Evolutionary conservation across 768 basidiomycete species (phyloP).

Genomic region (Boletus barrowsii): DNA sequence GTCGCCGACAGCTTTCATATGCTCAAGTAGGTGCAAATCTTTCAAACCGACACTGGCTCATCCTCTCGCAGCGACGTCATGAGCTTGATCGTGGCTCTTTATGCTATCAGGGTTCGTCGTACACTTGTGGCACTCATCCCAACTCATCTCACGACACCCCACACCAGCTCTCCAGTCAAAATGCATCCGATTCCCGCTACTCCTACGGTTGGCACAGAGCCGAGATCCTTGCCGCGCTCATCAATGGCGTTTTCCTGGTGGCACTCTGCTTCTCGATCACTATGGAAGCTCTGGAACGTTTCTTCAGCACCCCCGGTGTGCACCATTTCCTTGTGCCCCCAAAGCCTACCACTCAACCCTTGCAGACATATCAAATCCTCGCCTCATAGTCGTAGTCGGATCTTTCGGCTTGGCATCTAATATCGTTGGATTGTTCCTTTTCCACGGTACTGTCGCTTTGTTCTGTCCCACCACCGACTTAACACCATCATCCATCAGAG

Average conservation of each 20-base stretch:
- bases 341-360: constrained; percentile 2
- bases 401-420: constrained; percentile 87
- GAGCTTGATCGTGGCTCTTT: constrained; percentile 92
- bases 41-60: constrained; percentile 7
- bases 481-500: constrained; percentile 37
- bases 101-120: constrained; percentile 74
- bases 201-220: constrained; percentile 99
- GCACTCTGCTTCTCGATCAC: constrained; percentile 96
- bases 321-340: constrained; percentile 4
- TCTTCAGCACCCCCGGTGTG: constrained; percentile 79
- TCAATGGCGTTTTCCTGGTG: constrained; percentile 96
- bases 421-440: constrained; percentile 88
- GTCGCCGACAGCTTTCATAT: constrained; percentile 98
- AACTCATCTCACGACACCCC: constrained; percentile 1
- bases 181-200: constrained; percentile 66
- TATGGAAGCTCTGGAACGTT: constrained; percentile 87
- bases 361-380: constrained; percentile 85
- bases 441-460: constrained; percentile 67
- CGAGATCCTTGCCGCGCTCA: constrained; percentile 89
- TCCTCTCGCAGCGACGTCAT: constrained; percentile 77
- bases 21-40: constrained; percentile 72
- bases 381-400: constrained; percentile 87
- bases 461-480: constrained; percentile 3
- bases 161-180: constrained; percentile 60
- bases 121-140: constrained; percentile 1